Conservation (phyloP, 352 stramenopile genomes). For the Elongisporangium undulatum region DNA sequence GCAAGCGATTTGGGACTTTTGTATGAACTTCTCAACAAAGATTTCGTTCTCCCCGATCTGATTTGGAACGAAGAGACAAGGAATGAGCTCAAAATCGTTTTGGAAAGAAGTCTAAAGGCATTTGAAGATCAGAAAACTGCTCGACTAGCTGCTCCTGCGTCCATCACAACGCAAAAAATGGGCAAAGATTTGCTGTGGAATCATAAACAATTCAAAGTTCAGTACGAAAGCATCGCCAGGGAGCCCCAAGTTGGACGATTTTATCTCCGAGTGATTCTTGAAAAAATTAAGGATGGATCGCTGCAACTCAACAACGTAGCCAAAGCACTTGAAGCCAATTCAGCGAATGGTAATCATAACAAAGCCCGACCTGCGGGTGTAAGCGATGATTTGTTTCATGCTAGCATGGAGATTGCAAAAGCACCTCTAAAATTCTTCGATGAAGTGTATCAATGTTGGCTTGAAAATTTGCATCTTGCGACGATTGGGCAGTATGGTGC, state of each 20-base stretch:
- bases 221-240: slow-evolving; percentile 54
- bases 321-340: slow-evolving; percentile 31
- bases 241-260: slow-evolving; percentile 64
- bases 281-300: slow-evolving; percentile 66
- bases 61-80: slow-evolving; percentile 71
- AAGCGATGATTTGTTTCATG: slow-evolving; percentile 57
- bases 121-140: slow-evolving; percentile 48
- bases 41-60: slow-evolving; percentile 74
- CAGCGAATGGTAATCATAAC: slow-evolving; percentile 28
- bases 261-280: slow-evolving; percentile 68
- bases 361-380: slow-evolving; percentile 9
- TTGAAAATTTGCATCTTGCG: slow-evolving; percentile 51
- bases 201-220: slow-evolving; percentile 57
- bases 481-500: slow-evolving; percentile 14
- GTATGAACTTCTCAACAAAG: slow-evolving; percentile 57
- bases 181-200: slow-evolving; percentile 47
- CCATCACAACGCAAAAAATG: slow-evolving; percentile 18
- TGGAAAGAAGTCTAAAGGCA: slow-evolving; percentile 37
- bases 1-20: slow-evolving; percentile 59
- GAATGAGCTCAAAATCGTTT: slow-evolving; percentile 42
- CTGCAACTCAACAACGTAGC: slow-evolving; percentile 52
- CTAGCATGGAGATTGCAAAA: slow-evolving; percentile 63
- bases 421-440: slow-evolving; percentile 63
- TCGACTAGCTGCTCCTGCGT: slow-evolving; percentile 14
- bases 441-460: slow-evolving; percentile 78